Base-by-base conservation (phyloP, 805 yeast species). In the Kodamaea hsintzibuensis region DNA sequence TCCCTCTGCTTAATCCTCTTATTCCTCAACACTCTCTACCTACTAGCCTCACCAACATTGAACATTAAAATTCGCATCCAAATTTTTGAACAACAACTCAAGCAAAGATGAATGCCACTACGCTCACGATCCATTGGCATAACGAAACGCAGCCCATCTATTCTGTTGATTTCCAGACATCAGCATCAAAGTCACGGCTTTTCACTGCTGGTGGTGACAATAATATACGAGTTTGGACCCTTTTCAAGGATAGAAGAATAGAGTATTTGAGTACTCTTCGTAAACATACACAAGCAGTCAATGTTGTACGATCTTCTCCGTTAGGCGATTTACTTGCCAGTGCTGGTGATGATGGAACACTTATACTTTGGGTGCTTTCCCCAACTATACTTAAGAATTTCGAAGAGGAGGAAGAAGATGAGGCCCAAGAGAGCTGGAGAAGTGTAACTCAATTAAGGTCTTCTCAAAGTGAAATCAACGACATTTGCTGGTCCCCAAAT, bases 151-250 rank as follows among this genome's bases (percentile, higher is more conserved):
- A 83, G 61, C 93, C 96, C 0, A 85, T 89, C 2, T 89, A 88
- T 63, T 79, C 86, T 16, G 78, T 85, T 1, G 81, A 82, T 55
- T 83, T 85, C 65, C 92, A 88, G 64, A 85, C 85, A 1, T 13
- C 6, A 3, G 27, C 13, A 19, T 25, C 37, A 17, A 42, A 43
- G 17, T 12, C 45, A 2, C 79, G 96, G 49, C 71, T 93, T 37
- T 93, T 86, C 2, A 93, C 98, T 0, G 96, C 91, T 0, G 98
- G 98, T 19, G 98, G 98, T 42, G 99, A 95, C 69, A 89, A 88
- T 66, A 89, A 89, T 61, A 87, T 91, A n/a, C 77, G 98, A 49
- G 70, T 83, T 27, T 79, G 88, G 84, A 59, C 58, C 43, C 42
- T 63, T 54, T 35, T 19, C 44, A 42, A 55, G 18, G 48, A n/a